A percentile compares a stretch with the other conserved stretches of the same genome.
These are phyloP conservation scores for Schwanniomyces yamadae DNA, from an alignment of 805 yeast species.

Conservation along the genomic window DNA sequence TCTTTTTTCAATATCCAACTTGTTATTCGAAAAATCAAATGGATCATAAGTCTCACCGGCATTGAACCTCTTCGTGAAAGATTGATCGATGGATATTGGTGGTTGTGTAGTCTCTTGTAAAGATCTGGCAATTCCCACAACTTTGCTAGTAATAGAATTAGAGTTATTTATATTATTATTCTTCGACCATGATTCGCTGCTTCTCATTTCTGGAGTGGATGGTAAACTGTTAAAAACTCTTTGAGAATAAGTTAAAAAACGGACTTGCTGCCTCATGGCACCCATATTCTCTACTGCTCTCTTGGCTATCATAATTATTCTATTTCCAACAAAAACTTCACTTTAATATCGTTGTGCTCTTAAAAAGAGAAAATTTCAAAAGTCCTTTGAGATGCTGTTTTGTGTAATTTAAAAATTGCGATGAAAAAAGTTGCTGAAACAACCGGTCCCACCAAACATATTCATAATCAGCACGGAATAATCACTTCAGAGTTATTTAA, in stretches of 20 bases:
- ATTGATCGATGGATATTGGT: slow-evolving; percentile 30
- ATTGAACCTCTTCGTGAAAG: slow-evolving; percentile 46
- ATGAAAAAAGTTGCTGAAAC: too few species aligned
- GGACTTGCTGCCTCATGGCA: background rate
- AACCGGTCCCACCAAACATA: too few species aligned
- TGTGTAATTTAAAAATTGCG: background rate
- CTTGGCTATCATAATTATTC: background rate
- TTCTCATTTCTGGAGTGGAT: slow-evolving; percentile 33
- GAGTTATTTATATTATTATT: slow-evolving; percentile 9
- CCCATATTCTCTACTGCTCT: background rate
- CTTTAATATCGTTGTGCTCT: too few species aligned
- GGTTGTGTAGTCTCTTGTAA: slow-evolving; percentile 30
- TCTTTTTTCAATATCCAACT: slow-evolving; percentile 50
- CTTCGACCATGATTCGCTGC: slow-evolving; percentile 26
- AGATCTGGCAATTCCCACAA: slow-evolving; percentile 34
- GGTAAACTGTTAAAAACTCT: slow-evolving; percentile 15
- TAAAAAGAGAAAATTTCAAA: too few species aligned
- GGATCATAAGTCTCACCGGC: slow-evolving; percentile 70
- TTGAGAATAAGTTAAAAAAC: background rate
- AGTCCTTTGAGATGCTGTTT: background rate
- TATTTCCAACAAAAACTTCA: background rate
- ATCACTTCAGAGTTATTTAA: too few species aligned
- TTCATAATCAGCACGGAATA: too few species aligned
- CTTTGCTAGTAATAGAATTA: slow-evolving; percentile 27
- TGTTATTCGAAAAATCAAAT: slow-evolving; percentile 70